Evolutionary conservation across 352 stramenopile species (phyloP), one percentile per base, ranked within the genome.

Genomic region (Globisporangium barbulae): DNA sequence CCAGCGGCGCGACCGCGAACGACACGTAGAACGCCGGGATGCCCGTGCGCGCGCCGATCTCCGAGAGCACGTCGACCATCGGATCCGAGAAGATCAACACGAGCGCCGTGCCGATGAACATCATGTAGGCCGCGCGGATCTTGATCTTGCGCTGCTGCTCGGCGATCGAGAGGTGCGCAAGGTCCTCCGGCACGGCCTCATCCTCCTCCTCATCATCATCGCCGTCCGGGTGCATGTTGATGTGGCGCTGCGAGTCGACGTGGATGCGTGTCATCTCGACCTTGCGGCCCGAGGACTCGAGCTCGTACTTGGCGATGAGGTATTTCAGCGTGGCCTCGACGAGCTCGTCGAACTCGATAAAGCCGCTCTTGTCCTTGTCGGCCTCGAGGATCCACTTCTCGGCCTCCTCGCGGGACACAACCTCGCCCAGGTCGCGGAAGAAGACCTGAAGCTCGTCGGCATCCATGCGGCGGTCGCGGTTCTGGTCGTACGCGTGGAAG

Each of bases 21-120:
- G 94, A 98, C 54, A 99, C 90, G 80, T 99, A 99, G 80, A 99
- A 99, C 15, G 94, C 81, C 28, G 88, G 85, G 57, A 99, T 94
- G 33, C 83, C 83, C 28, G 88, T 91, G 52, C 94, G 89, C 33
- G 77, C 68, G 19, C 96, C 96, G 49, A 99, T 86, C 65, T 98
- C 94, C 35, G 90, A 94, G 55, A 99, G 82, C 33, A 99, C 93
- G 73, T 99, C 97, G 2, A 99, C 97, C 93, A 99, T 99, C 37
- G 97, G 97, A 83, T 99, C 97, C 35, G 93, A 98, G 68, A 99
- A 97, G 59, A 98, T 59, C 9, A 98, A 76, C 57, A 99, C 96
- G 28, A 99, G 75, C 33, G 80, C 68, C 48, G 96, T 99, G 64
- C 97, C 97, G 22, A 98, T 63, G 52, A 89, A 78, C 72, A 99